Evolutionary conservation across 257 asterid species (phyloP).

Genomic region (Solanum etuberosum): DNA sequence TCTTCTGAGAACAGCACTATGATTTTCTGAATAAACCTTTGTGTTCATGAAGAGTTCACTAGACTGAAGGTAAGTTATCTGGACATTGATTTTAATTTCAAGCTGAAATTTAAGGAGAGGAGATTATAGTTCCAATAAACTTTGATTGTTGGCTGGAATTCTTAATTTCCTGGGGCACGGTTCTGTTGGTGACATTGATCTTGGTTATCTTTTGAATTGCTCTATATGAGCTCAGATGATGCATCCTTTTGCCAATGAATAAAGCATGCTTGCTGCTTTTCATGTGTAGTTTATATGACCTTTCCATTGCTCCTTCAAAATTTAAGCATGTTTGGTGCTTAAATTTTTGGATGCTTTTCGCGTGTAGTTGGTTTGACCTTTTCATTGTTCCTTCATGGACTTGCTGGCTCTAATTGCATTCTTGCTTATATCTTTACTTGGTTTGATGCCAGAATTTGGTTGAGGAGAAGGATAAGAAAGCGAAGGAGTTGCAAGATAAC

Average conservation of each 20-base stretch:
- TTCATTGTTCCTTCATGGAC: background rate
- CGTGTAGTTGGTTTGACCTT: background rate
- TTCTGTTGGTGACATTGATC: background rate
- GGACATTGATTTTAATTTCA: background rate
- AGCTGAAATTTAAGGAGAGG: background rate
- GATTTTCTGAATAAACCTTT: background rate
- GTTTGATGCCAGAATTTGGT: slow-evolving; percentile 59
- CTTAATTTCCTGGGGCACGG: background rate
- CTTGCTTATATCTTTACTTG: slow-evolving; percentile 1
- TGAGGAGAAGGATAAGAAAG: slow-evolving; percentile 90
- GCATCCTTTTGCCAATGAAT: background rate
- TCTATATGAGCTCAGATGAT: background rate
- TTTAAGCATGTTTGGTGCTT: background rate
- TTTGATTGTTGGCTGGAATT: background rate
- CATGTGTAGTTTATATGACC: background rate
- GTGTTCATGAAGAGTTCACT: slow-evolving; percentile 83
- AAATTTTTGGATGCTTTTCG: background rate
- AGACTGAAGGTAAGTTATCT: slow-evolving; percentile 57
- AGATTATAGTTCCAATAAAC: background rate
- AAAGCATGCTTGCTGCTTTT: background rate
- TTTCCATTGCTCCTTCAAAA: background rate
- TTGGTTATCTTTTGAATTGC: background rate
- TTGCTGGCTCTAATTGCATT: background rate
- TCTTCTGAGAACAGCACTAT: background rate
- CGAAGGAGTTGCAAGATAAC: slow-evolving; percentile 78